These are phyloP conservation scores for Paralagenidium karlingii DNA, from an alignment of 352 stramenopile species.

Conservation along the genomic window DNA sequence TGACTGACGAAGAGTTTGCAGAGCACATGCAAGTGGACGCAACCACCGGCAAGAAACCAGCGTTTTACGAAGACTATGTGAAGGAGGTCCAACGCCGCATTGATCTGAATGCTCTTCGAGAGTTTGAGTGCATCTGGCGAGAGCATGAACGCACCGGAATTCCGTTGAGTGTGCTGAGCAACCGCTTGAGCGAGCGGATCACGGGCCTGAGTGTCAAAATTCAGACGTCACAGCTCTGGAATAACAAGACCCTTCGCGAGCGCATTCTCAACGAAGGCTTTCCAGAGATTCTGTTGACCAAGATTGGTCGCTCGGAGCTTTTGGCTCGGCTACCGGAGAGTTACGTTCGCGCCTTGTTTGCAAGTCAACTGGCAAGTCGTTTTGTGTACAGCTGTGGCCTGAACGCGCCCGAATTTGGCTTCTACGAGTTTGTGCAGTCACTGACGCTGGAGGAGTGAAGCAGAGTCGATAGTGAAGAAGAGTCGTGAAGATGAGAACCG, in stretches of 20 bases:
- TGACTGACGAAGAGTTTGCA: conserved; percentile 66
- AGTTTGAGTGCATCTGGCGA: conserved; percentile 80
- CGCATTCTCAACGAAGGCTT: conserved; percentile 72
- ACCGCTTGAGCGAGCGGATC: conserved; percentile 70
- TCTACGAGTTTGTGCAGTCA: conserved; percentile 77
- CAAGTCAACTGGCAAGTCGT: conserved; percentile 64
- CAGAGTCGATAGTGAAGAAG: neutral
- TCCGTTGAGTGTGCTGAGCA: conserved; percentile 63
- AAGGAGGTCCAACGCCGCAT: conserved; percentile 69
- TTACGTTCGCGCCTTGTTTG: conserved; percentile 73
- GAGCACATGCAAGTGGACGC: conserved; percentile 74
- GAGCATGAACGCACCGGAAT: conserved; percentile 54
- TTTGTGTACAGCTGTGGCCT: conserved; percentile 73
- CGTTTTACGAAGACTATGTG: conserved; percentile 72
- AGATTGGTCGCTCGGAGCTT: conserved; percentile 46
- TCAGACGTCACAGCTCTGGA: conserved; percentile 58
- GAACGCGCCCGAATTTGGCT: conserved; percentile 62
- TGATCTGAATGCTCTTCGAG: conserved; percentile 57
- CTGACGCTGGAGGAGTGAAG: conserved; percentile 6
- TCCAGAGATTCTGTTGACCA: conserved; percentile 42
- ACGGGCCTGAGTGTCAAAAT: conserved; percentile 75
- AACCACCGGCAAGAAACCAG: conserved; percentile 28
- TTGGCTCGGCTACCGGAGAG: conserved; percentile 55
- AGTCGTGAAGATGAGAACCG: too few relatives aligned
- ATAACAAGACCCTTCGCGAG: conserved; percentile 47